These are phyloP conservation scores for Piper betle DNA, from an alignment of 164 flowering plant species.

Conservation along the genomic window DNA sequence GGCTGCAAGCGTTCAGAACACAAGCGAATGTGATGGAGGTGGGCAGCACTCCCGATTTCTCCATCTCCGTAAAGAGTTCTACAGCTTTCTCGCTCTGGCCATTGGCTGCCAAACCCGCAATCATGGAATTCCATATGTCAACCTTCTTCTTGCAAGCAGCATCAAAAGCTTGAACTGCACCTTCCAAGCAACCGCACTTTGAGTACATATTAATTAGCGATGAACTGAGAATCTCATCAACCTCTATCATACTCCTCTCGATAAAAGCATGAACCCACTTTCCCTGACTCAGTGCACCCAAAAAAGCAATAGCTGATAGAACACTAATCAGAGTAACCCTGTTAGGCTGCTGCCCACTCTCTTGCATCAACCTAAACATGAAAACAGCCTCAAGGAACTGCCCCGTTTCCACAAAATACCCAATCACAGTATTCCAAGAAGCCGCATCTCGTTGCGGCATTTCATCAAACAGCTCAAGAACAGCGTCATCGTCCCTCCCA, in stretches of 20 bases:
- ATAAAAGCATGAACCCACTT: conserved; percentile 6
- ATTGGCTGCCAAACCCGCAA: conserved; percentile 7
- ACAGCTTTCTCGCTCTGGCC: conserved; percentile 8
- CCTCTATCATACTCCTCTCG: conserved; percentile 1
- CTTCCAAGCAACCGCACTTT: conserved; percentile 6
- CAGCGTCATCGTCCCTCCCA: neutral
- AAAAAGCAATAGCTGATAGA: conserved; percentile 8
- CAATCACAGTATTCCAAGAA: conserved; percentile 11
- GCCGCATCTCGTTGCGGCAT: conserved; percentile 9
- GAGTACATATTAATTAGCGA: conserved; percentile 11
- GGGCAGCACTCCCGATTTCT: conserved; percentile 3
- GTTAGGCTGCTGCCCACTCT: conserved; percentile 5
- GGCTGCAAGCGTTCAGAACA: conserved; percentile 11
- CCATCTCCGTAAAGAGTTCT: conserved; percentile 4
- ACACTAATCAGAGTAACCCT: conserved; percentile 8
- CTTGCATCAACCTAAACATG: conserved; percentile 8
- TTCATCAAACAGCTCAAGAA: conserved; percentile 6
- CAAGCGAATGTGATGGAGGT: conserved; percentile 6
- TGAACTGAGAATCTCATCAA: conserved; percentile 9
- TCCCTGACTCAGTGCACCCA: conserved; percentile 11
- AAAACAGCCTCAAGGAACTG: conserved; percentile 2
- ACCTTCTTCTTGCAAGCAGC: conserved; percentile 1
- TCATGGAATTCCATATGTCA: conserved; percentile 13
- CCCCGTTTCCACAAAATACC: conserved; percentile 3
- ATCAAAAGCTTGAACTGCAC: conserved; percentile 4